Evolutionary conservation across 139 green algal genomes (phyloP).

Genomic region (Coelastrella sp.): DNA sequence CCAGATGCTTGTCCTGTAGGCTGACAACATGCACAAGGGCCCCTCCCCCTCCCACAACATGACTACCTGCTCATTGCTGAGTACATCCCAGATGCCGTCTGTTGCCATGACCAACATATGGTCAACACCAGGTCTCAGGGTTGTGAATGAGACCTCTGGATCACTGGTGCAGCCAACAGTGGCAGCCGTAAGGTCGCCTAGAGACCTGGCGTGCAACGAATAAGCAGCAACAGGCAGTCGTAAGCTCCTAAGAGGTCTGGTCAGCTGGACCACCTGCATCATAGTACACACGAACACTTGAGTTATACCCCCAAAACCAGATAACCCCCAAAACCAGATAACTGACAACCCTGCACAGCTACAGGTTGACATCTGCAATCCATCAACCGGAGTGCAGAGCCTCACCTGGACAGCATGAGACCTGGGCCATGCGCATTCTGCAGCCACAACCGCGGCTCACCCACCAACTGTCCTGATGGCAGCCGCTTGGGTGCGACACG

Average conservation of each 20-base stretch:
- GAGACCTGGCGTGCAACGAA: constrained; percentile 34
- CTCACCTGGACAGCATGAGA: constrained; percentile 55
- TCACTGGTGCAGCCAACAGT: constrained; percentile 65
- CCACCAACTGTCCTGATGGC: constrained; percentile 56
- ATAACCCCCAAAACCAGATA: no score
- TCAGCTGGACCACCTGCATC: no score
- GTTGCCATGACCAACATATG: constrained; percentile 61
- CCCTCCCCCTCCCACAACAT: neutral
- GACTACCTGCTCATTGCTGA: constrained; percentile 56
- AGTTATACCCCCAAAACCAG: neutral
- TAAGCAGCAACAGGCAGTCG: neutral
- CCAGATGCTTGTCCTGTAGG: no score
- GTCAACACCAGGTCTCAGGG: constrained; percentile 52
- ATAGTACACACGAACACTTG: no score
- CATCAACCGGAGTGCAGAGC: neutral
- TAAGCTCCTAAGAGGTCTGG: no score
- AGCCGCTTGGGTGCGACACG: constrained; percentile 62
- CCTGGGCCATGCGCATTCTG: constrained; percentile 52
- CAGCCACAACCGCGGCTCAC: constrained; percentile 66
- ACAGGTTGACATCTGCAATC: neutral
- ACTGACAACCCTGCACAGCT: neutral
- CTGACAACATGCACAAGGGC: no score
- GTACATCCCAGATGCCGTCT: constrained; percentile 71
- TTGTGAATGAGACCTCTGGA: constrained; percentile 61
- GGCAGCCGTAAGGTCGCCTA: constrained; percentile 64